These are phyloP conservation scores for Coriolopsis trogii DNA, from an alignment of 1,284 basidiomycete species.

Conservation along the genomic window DNA sequence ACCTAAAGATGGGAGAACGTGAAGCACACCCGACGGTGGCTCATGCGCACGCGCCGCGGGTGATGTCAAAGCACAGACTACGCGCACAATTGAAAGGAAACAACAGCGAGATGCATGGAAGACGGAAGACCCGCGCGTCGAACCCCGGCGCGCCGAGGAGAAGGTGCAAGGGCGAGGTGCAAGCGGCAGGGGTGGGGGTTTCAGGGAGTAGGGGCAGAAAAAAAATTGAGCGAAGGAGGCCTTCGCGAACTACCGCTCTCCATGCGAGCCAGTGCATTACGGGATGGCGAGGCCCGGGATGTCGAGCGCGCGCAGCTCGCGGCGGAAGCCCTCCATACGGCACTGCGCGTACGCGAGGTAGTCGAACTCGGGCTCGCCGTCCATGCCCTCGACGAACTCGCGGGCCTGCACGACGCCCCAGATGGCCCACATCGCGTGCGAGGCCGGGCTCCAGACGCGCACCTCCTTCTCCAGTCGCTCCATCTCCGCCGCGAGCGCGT, in stretches of 20 bases:
- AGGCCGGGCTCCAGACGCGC: slow-evolving; percentile 82
- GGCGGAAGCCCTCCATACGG: slow-evolving; percentile 65
- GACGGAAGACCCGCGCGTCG: no score
- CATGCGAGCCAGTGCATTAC: slow-evolving; percentile 7
- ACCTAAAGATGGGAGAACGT: neutral
- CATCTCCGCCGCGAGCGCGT: slow-evolving; percentile 43
- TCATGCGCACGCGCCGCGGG: neutral
- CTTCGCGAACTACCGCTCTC: no score
- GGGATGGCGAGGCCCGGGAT: slow-evolving; percentile 32
- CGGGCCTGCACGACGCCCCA: slow-evolving; percentile 93
- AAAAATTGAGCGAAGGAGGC: no score
- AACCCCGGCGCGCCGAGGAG: neutral
- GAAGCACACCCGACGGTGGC: neutral
- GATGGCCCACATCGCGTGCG: slow-evolving; percentile 88
- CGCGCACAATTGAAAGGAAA: neutral
- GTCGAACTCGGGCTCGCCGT: slow-evolving; percentile 71
- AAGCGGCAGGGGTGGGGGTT: neutral
- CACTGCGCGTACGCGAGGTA: slow-evolving; percentile 74
- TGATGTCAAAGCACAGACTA: neutral
- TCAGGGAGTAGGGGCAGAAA: slow-evolving; percentile 10
- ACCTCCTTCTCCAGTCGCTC: slow-evolving; percentile 75
- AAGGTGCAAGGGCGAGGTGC: neutral
- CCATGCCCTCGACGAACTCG: slow-evolving; percentile 71
- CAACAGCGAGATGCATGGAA: no score
- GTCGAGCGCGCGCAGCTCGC: slow-evolving; percentile 54